Percentiles rank a stretch among this genome's conserved stretches.
Conservation (phyloP, 2,329 filamentous ascomycete genomes). For the Beauveria medogensis region DNA sequence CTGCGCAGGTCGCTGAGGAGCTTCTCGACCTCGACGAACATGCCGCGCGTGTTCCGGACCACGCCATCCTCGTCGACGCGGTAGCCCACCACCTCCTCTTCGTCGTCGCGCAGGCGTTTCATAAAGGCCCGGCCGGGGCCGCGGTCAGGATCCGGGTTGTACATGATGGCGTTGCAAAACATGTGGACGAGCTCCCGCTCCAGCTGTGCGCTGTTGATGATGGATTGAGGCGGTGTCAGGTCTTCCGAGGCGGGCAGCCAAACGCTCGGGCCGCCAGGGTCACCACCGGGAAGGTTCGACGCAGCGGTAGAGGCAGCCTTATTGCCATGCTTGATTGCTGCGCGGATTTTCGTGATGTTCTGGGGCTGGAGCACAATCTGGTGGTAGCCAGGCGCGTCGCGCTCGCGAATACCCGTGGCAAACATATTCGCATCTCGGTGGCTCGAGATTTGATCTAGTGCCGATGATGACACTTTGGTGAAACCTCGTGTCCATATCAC, state of each 20-base stretch:
- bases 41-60: slow-evolving; percentile 78
- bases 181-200: slow-evolving; percentile 92
- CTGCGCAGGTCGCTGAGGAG: slow-evolving; percentile 68
- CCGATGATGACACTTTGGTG: slow-evolving; percentile 61
- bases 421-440: slow-evolving; percentile 77
- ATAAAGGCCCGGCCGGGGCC: slow-evolving; percentile 59
- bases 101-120: slow-evolving; percentile 33
- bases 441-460: slow-evolving; percentile 67
- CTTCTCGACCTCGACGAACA: slow-evolving; percentile 82
- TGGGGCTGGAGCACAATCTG: slow-evolving; percentile 67
- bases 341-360: slow-evolving; percentile 69
- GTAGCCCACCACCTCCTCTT: slow-evolving; percentile 47
- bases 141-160: slow-evolving; percentile 75
- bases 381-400: slow-evolving; percentile 67
- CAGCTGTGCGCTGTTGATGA: slow-evolving; percentile 87
- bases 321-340: slow-evolving; percentile 66
- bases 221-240: slow-evolving; percentile 74
- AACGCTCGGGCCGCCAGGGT: slow-evolving; percentile 47
- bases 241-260: slow-evolving; percentile 66
- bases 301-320: slow-evolving; percentile 54
- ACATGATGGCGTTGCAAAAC: slow-evolving; percentile 98
- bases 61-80: slow-evolving; percentile 75
- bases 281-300: slow-evolving; percentile 51
- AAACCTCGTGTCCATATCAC: slow-evolving; percentile 72
- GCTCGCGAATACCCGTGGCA: slow-evolving; percentile 64